Evolutionary conservation across 805 yeast genomes (phyloP).

Genomic region (Candida dendrica): DNA sequence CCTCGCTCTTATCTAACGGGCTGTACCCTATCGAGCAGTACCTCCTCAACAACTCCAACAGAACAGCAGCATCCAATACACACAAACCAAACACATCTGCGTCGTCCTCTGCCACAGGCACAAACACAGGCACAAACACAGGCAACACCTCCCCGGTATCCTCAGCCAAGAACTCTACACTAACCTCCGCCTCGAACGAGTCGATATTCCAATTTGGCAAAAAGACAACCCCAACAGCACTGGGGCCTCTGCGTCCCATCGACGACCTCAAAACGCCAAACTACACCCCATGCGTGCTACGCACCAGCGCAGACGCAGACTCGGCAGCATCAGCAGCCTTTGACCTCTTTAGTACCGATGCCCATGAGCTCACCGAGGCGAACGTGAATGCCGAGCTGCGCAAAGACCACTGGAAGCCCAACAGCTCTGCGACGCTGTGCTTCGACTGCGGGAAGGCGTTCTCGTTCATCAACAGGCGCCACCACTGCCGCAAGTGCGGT

Average conservation of each 20-base stretch:
- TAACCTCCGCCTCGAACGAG: constrained; percentile 16
- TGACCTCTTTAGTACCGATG: neutral
- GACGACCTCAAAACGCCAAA: constrained; percentile 67
- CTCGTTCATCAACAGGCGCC: constrained; percentile 59
- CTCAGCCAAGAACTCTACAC: constrained; percentile 10
- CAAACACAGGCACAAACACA: neutral
- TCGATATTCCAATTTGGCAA: constrained; percentile 10
- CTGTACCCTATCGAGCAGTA: neutral
- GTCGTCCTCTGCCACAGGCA: neutral
- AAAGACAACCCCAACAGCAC: constrained; percentile 10
- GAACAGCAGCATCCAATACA: too few species aligned
- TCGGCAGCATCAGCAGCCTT: neutral
- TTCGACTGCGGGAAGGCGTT: constrained; percentile 52
- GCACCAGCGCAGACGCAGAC: constrained; percentile 22
- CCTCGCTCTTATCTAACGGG: neutral
- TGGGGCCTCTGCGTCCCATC: constrained; percentile 45
- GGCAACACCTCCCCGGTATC: neutral
- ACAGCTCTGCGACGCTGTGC: constrained; percentile 49
- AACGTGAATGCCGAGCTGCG: constrained; percentile 11
- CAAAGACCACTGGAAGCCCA: constrained; percentile 58
- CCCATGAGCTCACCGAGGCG: neutral
- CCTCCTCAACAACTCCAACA: neutral
- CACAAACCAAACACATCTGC: too few species aligned
- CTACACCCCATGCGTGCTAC: constrained; percentile 73
- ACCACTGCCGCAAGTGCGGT: constrained; percentile 72